phyloP scores from a whole-genome alignment of 2,329 filamentous ascomycete genomes.

The Trichoderma atroviride region DNA sequence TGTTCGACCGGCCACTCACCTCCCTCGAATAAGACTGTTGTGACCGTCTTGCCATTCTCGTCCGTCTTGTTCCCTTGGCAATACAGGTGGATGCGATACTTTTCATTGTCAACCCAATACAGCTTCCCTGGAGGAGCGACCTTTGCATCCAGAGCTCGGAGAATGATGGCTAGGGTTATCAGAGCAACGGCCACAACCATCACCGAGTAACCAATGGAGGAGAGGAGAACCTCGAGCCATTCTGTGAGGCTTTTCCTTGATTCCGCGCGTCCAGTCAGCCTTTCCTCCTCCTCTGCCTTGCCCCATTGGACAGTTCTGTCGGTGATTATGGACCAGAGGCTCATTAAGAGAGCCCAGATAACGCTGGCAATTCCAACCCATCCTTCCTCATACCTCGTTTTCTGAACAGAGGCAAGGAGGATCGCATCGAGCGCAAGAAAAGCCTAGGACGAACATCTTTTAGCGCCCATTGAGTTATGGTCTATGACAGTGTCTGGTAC shows the following conservation, averaged over 20 bases:
- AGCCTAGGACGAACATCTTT: conserved; percentile 32
- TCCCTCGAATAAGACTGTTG: conserved; percentile 84
- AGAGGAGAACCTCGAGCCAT: conserved; percentile 79
- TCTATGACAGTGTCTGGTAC: conserved; percentile 11
- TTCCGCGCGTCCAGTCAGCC: conserved; percentile 86
- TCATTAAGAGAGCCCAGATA: conserved; percentile 77
- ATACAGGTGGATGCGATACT: conserved; percentile 84
- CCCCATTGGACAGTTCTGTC: conserved; percentile 88
- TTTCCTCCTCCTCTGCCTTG: conserved; percentile 89
- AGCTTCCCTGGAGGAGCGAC: conserved; percentile 72
- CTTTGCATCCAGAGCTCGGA: conserved; percentile 78
- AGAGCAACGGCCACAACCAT: conserved; percentile 71
- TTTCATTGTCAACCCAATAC: conserved; percentile 79
- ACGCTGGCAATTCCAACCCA: conserved; percentile 89
- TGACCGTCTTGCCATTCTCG: conserved; percentile 54
- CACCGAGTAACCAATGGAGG: conserved; percentile 70
- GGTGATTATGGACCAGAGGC: conserved; percentile 75
- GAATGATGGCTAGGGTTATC: conserved; percentile 75
- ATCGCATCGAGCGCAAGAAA: conserved; percentile 66
- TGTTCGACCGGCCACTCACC: conserved; percentile 79
- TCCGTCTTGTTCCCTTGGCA: conserved; percentile 73
- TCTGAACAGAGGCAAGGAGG: conserved; percentile 74
- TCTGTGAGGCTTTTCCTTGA: conserved; percentile 78
- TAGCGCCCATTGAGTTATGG: conserved; percentile 56
- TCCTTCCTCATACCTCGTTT: conserved; percentile 79